Evolutionary conservation across 768 basidiomycete species (phyloP), one percentile per base, ranked within the genome.

Genomic region (Terana coerulea): DNA sequence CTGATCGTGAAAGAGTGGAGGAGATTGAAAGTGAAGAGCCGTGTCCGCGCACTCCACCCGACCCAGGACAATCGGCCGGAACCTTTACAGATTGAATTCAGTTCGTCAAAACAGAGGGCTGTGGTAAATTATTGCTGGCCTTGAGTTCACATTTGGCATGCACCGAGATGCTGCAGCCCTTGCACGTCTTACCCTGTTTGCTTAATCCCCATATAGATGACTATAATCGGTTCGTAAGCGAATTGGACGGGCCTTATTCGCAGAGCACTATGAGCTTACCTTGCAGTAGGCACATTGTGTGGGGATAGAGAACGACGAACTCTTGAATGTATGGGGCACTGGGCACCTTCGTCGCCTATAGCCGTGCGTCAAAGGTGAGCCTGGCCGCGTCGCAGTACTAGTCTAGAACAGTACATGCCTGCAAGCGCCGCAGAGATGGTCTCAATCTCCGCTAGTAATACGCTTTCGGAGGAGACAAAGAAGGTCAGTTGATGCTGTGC

Each of bases 61-160:
- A 46, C 3, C 63, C 64, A 26, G 63, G 55, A 56, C 90, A 92
- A 61, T 88, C 80, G 46, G 90, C 88, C 46, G 88, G 84, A 46
- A 90, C 78, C 88, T 90, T 41, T 25, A 41, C 44, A 3, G 11
- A 45, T 30, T 29, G 51, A 29, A 39, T 29, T 22, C 17, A 21
- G 39, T 8, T 17, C 29, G 8, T 48, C 22, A n/a, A n/a, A n/a
- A 25, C 25, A 8, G 29, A 11, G 7, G n/a, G 25, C 40, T 10
- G 21, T 5, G 10, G 31, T 3, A 30, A 4, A n/a, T 22, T n/a
- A 44, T n/a, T 12, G n/a, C 54, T 9, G 11, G 86, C 91, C 80
- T 91, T 93, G 43, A 93, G 67, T 65, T 92, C 91, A 67, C 91
- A 93, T 66, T 88, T 91, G 41, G 81, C 71, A 64, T 92, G 91